These are phyloP conservation scores for Crithidia fasciculata DNA, from an alignment of 208 protist species.

Conservation along the genomic window DNA sequence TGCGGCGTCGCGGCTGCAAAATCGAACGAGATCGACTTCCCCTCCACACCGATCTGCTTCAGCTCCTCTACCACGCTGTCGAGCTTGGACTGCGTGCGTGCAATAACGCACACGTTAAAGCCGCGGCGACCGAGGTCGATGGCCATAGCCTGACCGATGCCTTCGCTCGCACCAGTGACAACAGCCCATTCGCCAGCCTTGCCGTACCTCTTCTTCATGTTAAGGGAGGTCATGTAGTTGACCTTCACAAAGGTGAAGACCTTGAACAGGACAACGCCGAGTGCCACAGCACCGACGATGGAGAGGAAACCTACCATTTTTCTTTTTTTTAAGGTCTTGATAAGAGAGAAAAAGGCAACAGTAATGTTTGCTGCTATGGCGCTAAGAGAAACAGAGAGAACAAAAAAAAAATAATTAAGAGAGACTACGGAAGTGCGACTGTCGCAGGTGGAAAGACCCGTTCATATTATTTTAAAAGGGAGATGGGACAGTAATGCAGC, in stretches of 20 bases:
- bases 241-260: constrained; percentile 54
- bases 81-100: constrained; percentile 89
- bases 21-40: constrained; percentile 84
- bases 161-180: constrained; percentile 95
- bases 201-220: constrained; percentile 75
- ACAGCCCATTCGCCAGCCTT: constrained; percentile 89
- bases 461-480: too few species aligned
- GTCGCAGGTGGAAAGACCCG: too few species aligned
- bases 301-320: constrained; percentile 33
- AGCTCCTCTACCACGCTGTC: constrained; percentile 75
- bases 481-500: too few species aligned
- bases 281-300: constrained; percentile 44
- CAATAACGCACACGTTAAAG: constrained; percentile 93
- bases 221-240: constrained; percentile 55
- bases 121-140: constrained; percentile 89
- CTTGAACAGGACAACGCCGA: constrained; percentile 38
- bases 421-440: too few species aligned
- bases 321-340: not conserved
- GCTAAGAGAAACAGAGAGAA: not conserved
- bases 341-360: not conserved
- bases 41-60: constrained; percentile 70
- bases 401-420: too few species aligned
- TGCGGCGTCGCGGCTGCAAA: constrained; percentile 59
- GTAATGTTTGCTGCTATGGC: not conserved
- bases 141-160: constrained; percentile 93